Percentiles rank a stretch among this genome's conserved stretches.
Evolutionary conservation across 2,329 filamentous ascomycete species (phyloP).

Genomic region (Pseudopyrenochaeta lycopersici): DNA sequence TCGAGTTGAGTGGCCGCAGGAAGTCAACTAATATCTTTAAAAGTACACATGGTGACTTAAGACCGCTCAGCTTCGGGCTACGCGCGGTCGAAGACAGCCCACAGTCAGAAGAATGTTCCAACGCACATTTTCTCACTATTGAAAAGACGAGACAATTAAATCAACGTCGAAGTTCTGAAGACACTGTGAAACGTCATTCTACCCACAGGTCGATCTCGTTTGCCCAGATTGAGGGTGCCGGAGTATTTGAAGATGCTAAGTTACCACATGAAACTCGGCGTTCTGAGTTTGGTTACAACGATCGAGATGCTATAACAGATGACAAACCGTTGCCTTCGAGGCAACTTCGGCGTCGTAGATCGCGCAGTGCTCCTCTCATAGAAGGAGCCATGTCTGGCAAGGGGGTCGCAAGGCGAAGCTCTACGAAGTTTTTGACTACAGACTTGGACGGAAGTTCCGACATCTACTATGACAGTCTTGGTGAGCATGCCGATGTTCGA

Average conservation of each 20-base stretch:
- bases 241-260: conserved; percentile 1
- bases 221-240: conserved; percentile 29
- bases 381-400: conserved; percentile 8
- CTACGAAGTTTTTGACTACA: conserved; percentile 8
- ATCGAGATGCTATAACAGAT: conserved; percentile 30
- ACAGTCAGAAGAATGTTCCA: conserved; percentile 3
- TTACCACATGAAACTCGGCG: conserved; percentile 8
- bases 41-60: conserved; percentile 6
- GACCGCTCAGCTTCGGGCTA: conserved; percentile 6
- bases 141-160: conserved; percentile 3
- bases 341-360: conserved; percentile 13
- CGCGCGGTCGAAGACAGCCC: conserved; percentile 1
- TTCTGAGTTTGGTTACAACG: conserved; percentile 25
- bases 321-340: conserved; percentile 2
- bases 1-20: conserved; percentile 5
- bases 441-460: background rate
- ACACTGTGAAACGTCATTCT: conserved; percentile 25
- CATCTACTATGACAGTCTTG: conserved; percentile 8
- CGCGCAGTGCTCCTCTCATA: conserved; percentile 18
- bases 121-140: conserved; percentile 2
- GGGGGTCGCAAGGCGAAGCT: conserved; percentile 8
- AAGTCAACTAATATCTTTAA: conserved; percentile 24
- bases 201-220: conserved; percentile 16
- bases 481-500: conserved; percentile 11
- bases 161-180: conserved; percentile 8